Percentiles rank a stretch among this genome's conserved stretches.
These are phyloP conservation scores for Podospora fimiseda DNA, from an alignment of 495 filamentous ascomycete genomes.

Conservation along the genomic window DNA sequence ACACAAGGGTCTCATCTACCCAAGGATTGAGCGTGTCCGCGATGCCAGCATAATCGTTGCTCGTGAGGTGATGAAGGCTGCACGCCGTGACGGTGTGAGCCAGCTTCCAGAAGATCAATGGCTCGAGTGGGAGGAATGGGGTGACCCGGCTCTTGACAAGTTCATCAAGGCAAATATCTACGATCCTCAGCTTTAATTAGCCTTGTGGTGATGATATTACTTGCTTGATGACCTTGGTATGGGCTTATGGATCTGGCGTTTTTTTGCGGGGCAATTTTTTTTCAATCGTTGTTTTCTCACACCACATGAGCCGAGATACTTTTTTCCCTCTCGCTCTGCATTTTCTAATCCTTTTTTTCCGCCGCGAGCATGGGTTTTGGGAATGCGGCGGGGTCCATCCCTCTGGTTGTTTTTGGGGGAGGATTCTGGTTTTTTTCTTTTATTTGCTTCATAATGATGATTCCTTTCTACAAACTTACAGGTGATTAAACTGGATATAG, in stretches of 20 bases:
- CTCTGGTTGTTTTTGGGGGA: too few relatives aligned
- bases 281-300: background rate
- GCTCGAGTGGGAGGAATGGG: slow-evolving; percentile 79
- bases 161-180: slow-evolving; percentile 82
- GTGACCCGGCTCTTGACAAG: slow-evolving; percentile 65
- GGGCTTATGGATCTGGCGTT: background rate
- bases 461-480: too few relatives aligned
- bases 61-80: slow-evolving; percentile 86
- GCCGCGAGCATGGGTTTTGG: background rate
- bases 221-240: too few relatives aligned
- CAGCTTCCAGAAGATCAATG: slow-evolving; percentile 58
- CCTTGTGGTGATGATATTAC: too few relatives aligned
- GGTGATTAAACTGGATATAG: too few relatives aligned
- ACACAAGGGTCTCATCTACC: slow-evolving; percentile 80
- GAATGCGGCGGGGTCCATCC: too few relatives aligned
- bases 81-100: slow-evolving; percentile 55
- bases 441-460: too few relatives aligned
- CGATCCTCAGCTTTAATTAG: slow-evolving; percentile 46
- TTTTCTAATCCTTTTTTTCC: too few relatives aligned
- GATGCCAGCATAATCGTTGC: slow-evolving; percentile 85
- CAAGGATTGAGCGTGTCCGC: slow-evolving; percentile 84
- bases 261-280: background rate
- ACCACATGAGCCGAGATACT: background rate
- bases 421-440: too few relatives aligned
- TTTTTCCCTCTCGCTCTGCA: background rate